Conservation (phyloP, 768 basidiomycete genomes). For the Leccinum disarticulatum region DNA sequence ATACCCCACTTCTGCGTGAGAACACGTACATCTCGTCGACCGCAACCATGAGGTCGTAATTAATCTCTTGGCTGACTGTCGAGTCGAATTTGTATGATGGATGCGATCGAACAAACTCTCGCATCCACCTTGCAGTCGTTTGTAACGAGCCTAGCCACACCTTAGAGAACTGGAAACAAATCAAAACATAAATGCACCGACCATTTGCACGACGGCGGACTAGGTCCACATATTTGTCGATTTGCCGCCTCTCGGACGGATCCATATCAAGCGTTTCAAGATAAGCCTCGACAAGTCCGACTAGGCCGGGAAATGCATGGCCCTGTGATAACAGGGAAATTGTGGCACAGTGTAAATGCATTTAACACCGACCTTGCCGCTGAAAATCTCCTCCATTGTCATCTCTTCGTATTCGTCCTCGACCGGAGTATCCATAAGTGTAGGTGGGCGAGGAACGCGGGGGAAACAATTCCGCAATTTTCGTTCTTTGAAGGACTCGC, state of each 20-base stretch:
- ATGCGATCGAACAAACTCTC: conserved; percentile 87
- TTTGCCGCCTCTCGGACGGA: conserved; percentile 52
- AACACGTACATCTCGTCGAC: conserved; percentile 85
- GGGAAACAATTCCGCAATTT: conserved; percentile 74
- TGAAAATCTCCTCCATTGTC: conserved; percentile 89
- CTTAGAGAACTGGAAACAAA: conserved; percentile 1
- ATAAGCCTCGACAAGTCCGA: conserved; percentile 81
- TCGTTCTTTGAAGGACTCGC: conserved; percentile 53
- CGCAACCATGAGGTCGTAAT: conserved; percentile 88
- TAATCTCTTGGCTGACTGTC: conserved; percentile 88
- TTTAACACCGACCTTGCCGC: conserved; percentile 67
- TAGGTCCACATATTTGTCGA: conserved; percentile 78
- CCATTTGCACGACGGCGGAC: conserved; percentile 80
- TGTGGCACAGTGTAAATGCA: not conserved
- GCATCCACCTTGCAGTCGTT: conserved; percentile 92
- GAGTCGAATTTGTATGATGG: conserved; percentile 92
- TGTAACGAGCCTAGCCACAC: conserved; percentile 61
- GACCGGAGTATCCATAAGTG: conserved; percentile 52
- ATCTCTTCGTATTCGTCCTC: conserved; percentile 91
- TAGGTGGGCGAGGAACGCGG: conserved; percentile 45
- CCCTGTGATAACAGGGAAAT: conserved; percentile 41
- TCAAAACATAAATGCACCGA: conserved; percentile 32
- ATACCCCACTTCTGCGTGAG: not conserved
- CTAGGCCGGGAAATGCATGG: conserved; percentile 69
- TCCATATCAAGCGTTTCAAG: conserved; percentile 83